A percentile compares a stretch with the other conserved stretches of the same genome.
These are phyloP conservation scores for Botryotinia narcissicola DNA, from an alignment of 2,329 filamentous ascomycete species.

Conservation along the genomic window DNA sequence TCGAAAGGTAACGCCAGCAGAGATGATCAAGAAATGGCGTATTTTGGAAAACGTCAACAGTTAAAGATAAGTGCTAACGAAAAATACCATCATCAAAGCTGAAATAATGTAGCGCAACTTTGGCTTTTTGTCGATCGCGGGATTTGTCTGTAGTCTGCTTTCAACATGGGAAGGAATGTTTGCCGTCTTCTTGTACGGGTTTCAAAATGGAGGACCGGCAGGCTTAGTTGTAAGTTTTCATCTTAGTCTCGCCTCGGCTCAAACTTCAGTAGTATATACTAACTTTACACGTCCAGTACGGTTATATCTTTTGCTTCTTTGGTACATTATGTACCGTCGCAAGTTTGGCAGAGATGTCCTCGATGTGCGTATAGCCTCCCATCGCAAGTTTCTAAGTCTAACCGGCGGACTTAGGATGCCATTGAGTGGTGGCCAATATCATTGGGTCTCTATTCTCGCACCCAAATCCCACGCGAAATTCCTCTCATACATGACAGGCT, in stretches of 20 bases:
- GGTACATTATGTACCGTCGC: slow-evolving; percentile 30
- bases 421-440: slow-evolving; percentile 56
- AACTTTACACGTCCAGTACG: neutral
- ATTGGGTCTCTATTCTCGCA: slow-evolving; percentile 55
- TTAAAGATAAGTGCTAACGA: slow-evolving; percentile 26
- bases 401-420: slow-evolving; percentile 43
- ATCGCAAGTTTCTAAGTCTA: neutral
- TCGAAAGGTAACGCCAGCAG: slow-evolving; percentile 26
- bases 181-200: slow-evolving; percentile 25
- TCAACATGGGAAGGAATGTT: slow-evolving; percentile 44
- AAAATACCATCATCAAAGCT: neutral
- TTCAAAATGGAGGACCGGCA: slow-evolving; percentile 31
- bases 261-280: neutral
- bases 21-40: slow-evolving; percentile 33
- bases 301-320: slow-evolving; percentile 20
- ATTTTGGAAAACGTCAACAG: slow-evolving; percentile 32
- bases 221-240: slow-evolving; percentile 38
- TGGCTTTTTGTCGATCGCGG: slow-evolving; percentile 42
- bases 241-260: neutral
- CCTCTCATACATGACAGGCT: slow-evolving; percentile 52
- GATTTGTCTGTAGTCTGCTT: slow-evolving; percentile 44
- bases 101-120: slow-evolving; percentile 39
- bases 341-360: slow-evolving; percentile 31
- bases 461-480: slow-evolving; percentile 48
- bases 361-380: slow-evolving; percentile 28